These are phyloP conservation scores for Capsella rubella DNA, from an alignment of 441 rosid genomes.

Conservation along the genomic window DNA sequence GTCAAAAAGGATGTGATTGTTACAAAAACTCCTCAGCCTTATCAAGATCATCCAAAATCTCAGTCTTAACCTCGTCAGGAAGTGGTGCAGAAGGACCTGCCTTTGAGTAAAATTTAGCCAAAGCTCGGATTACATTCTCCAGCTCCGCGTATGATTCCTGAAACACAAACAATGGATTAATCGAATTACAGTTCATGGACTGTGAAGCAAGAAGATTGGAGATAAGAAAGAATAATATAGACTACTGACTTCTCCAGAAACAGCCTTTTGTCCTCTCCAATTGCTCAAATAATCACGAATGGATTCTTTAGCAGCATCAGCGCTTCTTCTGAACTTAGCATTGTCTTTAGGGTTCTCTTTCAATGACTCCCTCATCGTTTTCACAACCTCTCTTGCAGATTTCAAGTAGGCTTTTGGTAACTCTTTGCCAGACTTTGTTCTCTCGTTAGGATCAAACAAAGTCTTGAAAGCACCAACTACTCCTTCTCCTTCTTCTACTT, in stretches of 20 bases:
- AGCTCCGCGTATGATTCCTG: slow-evolving; percentile 80
- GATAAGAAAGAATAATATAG: neutral
- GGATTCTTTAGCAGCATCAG: slow-evolving; percentile 89
- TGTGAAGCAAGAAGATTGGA: neutral
- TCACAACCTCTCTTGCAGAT: slow-evolving; percentile 81
- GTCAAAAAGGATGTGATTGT: neutral
- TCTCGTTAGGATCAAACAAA: slow-evolving; percentile 78
- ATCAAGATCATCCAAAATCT: slow-evolving; percentile 62
- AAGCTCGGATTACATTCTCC: slow-evolving; percentile 73
- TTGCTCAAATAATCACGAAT: slow-evolving; percentile 76
- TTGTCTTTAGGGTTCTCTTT: slow-evolving; percentile 76
- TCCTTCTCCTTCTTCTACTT: slow-evolving; percentile 51
- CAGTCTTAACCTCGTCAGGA: slow-evolving; percentile 69
- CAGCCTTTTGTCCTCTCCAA: slow-evolving; percentile 74
- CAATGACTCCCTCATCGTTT: slow-evolving; percentile 74
- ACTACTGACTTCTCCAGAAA: slow-evolving; percentile 56
- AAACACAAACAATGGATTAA: slow-evolving; percentile 6
- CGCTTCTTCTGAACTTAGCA: slow-evolving; percentile 74
- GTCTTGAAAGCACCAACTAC: slow-evolving; percentile 70
- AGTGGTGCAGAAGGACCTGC: slow-evolving; percentile 92
- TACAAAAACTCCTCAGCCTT: slow-evolving; percentile 78
- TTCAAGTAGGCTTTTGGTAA: slow-evolving; percentile 89
- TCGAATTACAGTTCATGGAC: slow-evolving; percentile 1
- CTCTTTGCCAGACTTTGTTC: slow-evolving; percentile 72
- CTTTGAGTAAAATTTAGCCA: slow-evolving; percentile 80